A percentile compares a stretch with the other conserved stretches of the same genome.
These are phyloP conservation scores for Achaetomium macrosporum DNA, from an alignment of 2,329 filamentous ascomycete genomes.

Conservation along the genomic window DNA sequence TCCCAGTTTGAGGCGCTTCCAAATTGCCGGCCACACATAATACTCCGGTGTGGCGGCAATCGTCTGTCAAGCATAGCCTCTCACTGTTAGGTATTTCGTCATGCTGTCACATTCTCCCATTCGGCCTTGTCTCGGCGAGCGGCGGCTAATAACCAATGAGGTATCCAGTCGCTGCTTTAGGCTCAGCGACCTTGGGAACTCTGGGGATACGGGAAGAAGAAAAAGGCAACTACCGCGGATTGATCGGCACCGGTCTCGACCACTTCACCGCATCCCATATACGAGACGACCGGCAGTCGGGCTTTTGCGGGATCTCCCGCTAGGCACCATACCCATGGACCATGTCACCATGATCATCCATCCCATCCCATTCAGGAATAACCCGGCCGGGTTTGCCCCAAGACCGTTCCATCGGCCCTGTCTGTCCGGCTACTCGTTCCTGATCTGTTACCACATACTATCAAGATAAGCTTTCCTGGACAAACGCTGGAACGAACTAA, in stretches of 20 bases:
- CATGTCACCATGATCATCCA: not conserved
- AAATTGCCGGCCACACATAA: not conserved
- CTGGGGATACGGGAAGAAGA: not conserved
- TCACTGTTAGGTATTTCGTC: conserved; percentile 2
- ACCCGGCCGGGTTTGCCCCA: not conserved
- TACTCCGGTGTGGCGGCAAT: not conserved
- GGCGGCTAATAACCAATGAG: not conserved
- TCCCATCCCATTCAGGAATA: not conserved
- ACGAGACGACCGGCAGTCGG: conserved; percentile 6
- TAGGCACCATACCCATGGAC: not conserved
- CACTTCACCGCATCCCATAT: not conserved
- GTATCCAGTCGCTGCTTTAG: not conserved
- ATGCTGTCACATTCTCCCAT: not conserved
- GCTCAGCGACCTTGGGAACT: conserved; percentile 5
- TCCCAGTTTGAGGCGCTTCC: not conserved
- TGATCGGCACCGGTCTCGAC: not conserved
- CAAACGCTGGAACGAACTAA: too few relatives aligned
- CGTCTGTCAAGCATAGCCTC: not conserved
- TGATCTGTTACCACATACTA: too few relatives aligned
- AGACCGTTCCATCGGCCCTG: too few relatives aligned
- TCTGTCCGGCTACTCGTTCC: too few relatives aligned
- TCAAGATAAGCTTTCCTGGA: too few relatives aligned
- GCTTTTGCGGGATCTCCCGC: conserved; percentile 4
- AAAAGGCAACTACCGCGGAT: not conserved
- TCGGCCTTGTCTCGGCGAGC: conserved; percentile 2